A percentile compares a stretch with the other conserved stretches of the same genome.
Conservation (phyloP, 2,329 filamentous ascomycete genomes). For the Colletotrichum agaves region DNA sequence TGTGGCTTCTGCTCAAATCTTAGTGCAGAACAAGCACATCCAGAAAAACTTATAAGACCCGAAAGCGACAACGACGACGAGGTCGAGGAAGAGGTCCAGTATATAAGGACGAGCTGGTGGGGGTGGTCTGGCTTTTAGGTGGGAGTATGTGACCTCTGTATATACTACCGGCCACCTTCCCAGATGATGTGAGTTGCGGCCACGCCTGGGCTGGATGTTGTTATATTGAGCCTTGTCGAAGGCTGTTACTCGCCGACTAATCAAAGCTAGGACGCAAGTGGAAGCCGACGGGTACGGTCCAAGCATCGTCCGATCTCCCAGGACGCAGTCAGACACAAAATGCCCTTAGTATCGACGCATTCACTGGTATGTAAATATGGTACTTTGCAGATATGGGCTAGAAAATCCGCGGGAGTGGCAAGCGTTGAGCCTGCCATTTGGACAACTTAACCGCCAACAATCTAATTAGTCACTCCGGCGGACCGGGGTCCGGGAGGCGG, state of each 20-base stretch:
- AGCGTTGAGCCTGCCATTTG: conserved; percentile 22
- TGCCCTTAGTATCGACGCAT: conserved; percentile 10
- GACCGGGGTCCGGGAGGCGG: conserved; percentile 1
- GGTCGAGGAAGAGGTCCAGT: conserved; percentile 24
- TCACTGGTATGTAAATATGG: not conserved
- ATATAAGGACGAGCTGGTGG: conserved; percentile 32
- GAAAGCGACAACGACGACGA: conserved; percentile 33
- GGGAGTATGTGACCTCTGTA: conserved; percentile 25
- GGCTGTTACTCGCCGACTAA: conserved; percentile 3
- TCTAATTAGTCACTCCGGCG: not conserved
- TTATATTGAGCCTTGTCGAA: conserved; percentile 32
- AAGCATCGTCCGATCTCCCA: conserved; percentile 27
- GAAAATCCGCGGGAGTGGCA: conserved; percentile 23
- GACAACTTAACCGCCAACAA: conserved; percentile 11
- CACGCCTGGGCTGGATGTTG: conserved; percentile 1
- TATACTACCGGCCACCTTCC: conserved; percentile 15
- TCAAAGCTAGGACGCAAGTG: conserved; percentile 14
- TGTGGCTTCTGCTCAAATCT: not conserved
- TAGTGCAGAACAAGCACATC: not conserved
- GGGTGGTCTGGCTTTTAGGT: conserved; percentile 5
- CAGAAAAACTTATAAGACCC: not conserved
- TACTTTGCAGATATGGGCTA: conserved; percentile 9
- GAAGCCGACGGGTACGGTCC: conserved; percentile 12
- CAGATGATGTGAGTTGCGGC: not conserved
- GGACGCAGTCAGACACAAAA: conserved; percentile 7